Conservation (phyloP, 208 protist species). For the Endotrypanum monterogeii region DNA sequence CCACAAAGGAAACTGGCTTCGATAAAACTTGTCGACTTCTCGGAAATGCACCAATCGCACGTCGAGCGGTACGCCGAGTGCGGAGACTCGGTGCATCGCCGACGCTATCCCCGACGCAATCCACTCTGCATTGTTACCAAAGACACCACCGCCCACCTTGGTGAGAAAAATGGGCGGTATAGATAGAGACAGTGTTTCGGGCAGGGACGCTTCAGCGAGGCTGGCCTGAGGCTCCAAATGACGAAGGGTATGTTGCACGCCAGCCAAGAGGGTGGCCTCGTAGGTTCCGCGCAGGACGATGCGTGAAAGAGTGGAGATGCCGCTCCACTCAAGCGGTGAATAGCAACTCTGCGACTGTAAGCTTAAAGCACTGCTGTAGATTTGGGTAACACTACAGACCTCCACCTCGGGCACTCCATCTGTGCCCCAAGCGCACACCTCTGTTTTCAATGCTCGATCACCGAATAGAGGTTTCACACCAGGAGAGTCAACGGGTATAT, state of each 20-base stretch:
- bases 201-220: neutral
- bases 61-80: constrained; percentile 40
- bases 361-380: constrained; percentile 57
- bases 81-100: constrained; percentile 14
- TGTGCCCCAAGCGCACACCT: neutral
- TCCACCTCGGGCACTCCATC: neutral
- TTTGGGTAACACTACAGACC: constrained; percentile 43
- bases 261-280: constrained; percentile 54
- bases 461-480: neutral
- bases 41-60: constrained; percentile 45
- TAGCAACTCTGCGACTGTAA: neutral
- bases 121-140: constrained; percentile 43
- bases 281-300: constrained; percentile 47
- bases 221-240: constrained; percentile 10
- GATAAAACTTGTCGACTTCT: constrained; percentile 30
- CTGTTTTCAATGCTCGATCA: neutral
- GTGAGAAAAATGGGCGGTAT: constrained; percentile 49
- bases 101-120: constrained; percentile 33
- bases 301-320: constrained; percentile 26
- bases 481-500: neutral
- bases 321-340: neutral
- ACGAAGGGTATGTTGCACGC: constrained; percentile 44
- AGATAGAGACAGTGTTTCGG: neutral
- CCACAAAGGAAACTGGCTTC: constrained; percentile 15
- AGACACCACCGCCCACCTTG: constrained; percentile 58